These are phyloP conservation scores for Leccinum subgranulosum DNA, from an alignment of 768 basidiomycete species.

Conservation along the genomic window DNA sequence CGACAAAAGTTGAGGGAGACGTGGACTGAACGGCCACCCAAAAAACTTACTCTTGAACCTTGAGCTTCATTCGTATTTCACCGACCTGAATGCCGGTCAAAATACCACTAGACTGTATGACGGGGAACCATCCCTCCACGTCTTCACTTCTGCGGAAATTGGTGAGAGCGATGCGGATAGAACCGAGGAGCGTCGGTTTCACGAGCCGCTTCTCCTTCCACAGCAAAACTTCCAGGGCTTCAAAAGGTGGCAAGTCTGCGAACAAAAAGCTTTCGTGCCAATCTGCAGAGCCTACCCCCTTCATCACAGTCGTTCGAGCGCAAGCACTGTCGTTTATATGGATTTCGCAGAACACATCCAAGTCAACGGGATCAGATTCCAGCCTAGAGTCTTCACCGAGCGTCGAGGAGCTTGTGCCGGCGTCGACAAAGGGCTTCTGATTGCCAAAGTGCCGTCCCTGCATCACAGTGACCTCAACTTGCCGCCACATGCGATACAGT, in stretches of 20 bases:
- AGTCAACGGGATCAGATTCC: slow-evolving; percentile 55
- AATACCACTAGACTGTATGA: slow-evolving; percentile 49
- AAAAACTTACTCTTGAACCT: slow-evolving; percentile 66
- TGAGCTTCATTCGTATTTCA: slow-evolving; percentile 69
- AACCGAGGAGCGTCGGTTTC: slow-evolving; percentile 58
- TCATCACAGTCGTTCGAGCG: slow-evolving; percentile 74
- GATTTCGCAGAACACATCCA: slow-evolving; percentile 80
- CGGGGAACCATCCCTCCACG: slow-evolving; percentile 85
- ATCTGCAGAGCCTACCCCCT: slow-evolving; percentile 60
- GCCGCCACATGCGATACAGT: slow-evolving; percentile 85
- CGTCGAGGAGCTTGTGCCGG: slow-evolving; percentile 23
- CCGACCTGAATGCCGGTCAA: slow-evolving; percentile 62
- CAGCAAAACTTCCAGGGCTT: slow-evolving; percentile 62
- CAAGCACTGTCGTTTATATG: slow-evolving; percentile 62
- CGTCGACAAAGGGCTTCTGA: slow-evolving; percentile 34
- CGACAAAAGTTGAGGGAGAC: slow-evolving; percentile 5
- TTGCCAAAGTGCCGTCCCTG: slow-evolving; percentile 74
- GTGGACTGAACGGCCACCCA: background rate
- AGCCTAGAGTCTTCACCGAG: slow-evolving; percentile 33
- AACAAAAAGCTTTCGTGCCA: slow-evolving; percentile 84
- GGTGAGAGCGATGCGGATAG: slow-evolving; percentile 56
- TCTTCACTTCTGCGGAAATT: slow-evolving; percentile 73
- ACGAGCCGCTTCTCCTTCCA: slow-evolving; percentile 65
- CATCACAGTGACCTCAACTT: slow-evolving; percentile 68
- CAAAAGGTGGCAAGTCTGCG: slow-evolving; percentile 75